Evolutionary conservation across 2,329 filamentous ascomycete genomes (phyloP).

Genomic region (Aureobasidium melanogenum): DNA sequence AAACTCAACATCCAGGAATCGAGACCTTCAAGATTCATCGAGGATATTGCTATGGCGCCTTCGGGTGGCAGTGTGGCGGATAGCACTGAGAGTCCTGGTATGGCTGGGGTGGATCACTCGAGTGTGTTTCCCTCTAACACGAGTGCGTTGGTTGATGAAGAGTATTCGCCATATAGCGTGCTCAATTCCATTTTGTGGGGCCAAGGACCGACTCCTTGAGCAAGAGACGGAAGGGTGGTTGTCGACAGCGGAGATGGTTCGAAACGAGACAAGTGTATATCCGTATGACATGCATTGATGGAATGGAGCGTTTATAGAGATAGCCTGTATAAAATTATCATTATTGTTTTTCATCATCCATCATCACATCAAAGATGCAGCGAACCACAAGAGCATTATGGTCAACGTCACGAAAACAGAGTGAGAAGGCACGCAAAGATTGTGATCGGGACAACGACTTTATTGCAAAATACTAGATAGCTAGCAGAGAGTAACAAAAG

Average conservation of each 20-base stretch:
- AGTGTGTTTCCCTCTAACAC: not conserved
- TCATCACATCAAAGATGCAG: not conserved
- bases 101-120: constrained; percentile 9
- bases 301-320: not conserved
- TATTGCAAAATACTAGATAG: constrained; percentile 3
- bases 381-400: not conserved
- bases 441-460: constrained; percentile 2
- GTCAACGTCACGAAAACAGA: too few relatives aligned
- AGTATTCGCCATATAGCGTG: constrained; percentile 38
- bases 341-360: not conserved
- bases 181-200: constrained; percentile 42
- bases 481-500: not conserved
- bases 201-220: constrained; percentile 1
- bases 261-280: not conserved
- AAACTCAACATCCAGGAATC: constrained; percentile 30
- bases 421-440: not conserved
- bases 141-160: constrained; percentile 27
- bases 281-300: not conserved
- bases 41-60: constrained; percentile 15
- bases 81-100: constrained; percentile 4
- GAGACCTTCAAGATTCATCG: constrained; percentile 16
- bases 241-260: not conserved
- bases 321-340: not conserved
- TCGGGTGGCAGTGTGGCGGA: not conserved
- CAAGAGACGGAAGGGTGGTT: not conserved